phyloP scores from a whole-genome alignment of 2,329 filamentous ascomycete species.

The Penicillium janthinellum region DNA sequence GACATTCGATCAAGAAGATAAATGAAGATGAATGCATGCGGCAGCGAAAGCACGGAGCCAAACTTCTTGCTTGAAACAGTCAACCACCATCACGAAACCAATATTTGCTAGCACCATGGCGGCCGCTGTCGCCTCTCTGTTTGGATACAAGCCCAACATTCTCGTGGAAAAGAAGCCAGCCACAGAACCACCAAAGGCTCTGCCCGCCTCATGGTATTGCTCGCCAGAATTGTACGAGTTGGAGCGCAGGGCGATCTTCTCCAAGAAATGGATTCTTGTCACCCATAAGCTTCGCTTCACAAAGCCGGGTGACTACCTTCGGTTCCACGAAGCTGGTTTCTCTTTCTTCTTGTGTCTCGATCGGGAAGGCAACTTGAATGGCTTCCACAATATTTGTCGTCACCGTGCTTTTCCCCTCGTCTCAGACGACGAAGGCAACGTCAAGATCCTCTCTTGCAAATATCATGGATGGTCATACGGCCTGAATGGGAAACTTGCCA shows the following conservation, averaged over 20 bases:
- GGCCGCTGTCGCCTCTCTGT: constrained; percentile 18
- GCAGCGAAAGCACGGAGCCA: background rate
- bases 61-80: background rate
- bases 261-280: constrained; percentile 21
- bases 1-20: background rate
- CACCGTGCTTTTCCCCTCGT: constrained; percentile 62
- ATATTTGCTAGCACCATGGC: constrained; percentile 12
- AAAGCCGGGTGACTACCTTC: constrained; percentile 58
- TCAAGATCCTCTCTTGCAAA: constrained; percentile 57
- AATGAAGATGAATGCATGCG: background rate
- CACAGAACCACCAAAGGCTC: constrained; percentile 13
- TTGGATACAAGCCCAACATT: constrained; percentile 16
- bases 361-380: constrained; percentile 54
- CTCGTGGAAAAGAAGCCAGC: background rate
- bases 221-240: constrained; percentile 21
- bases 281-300: constrained; percentile 25
- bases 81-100: background rate
- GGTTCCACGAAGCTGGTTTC: constrained; percentile 59
- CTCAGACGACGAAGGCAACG: constrained; percentile 50
- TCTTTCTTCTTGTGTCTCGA: constrained; percentile 57
- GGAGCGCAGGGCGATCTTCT: constrained; percentile 21
- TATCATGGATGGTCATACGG: constrained; percentile 65
- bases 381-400: constrained; percentile 62
- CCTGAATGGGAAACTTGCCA: constrained; percentile 58
- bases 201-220: constrained; percentile 20